Evolutionary conservation across 208 protist genomes (phyloP).

Genomic region (Wallacemonas sp.): DNA sequence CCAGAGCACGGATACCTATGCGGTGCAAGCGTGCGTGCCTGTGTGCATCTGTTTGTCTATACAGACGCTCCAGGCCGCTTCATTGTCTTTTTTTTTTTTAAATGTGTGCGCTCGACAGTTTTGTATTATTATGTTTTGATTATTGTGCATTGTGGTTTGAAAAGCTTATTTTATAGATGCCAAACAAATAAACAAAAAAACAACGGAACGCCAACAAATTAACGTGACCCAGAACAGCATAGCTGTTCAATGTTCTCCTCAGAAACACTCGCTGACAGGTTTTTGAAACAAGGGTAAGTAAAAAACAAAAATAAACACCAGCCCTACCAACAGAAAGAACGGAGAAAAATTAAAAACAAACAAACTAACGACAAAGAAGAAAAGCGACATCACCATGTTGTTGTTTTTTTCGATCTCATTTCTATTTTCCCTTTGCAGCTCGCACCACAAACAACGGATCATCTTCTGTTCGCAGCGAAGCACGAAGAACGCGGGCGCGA

Average conservation of each 20-base stretch:
- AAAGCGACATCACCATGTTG: too few relatives aligned
- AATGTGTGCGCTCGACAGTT: not conserved
- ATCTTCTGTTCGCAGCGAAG: too few relatives aligned
- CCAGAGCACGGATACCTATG: not conserved
- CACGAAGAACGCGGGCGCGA: not conserved
- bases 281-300: too few relatives aligned
- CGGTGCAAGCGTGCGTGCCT: not conserved
- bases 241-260: too few relatives aligned
- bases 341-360: not conserved
- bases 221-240: too few relatives aligned
- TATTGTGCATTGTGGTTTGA: too few relatives aligned
- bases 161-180: not conserved
- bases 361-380: too few relatives aligned
- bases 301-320: not conserved
- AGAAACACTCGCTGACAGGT: too few relatives aligned
- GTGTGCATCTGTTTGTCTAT: not conserved
- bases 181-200: not conserved
- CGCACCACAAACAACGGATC: too few relatives aligned
- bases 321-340: conserved; percentile 2
- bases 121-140: not conserved
- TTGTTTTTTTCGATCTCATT: too few relatives aligned
- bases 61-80: not conserved
- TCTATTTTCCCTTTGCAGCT: too few relatives aligned
- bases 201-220: too few relatives aligned
- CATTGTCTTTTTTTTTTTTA: not conserved